phyloP scores from a whole-genome alignment of 805 yeast species.

The Kodamaea hsintzibuensis region DNA sequence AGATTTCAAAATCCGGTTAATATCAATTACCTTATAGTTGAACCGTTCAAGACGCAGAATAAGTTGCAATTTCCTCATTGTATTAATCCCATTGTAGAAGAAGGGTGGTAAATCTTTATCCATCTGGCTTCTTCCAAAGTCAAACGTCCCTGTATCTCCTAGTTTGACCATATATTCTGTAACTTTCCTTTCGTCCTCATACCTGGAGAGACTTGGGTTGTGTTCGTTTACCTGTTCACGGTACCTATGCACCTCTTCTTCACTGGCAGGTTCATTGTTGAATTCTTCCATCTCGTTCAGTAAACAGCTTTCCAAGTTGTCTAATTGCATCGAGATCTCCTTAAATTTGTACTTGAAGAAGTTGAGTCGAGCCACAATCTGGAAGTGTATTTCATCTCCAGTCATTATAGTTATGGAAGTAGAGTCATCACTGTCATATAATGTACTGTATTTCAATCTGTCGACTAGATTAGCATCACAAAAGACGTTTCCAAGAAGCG shows the following conservation, averaged over 20 bases:
- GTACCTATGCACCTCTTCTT: constrained; percentile 6
- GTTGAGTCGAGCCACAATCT: constrained; percentile 7
- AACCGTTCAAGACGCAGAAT: constrained; percentile 11
- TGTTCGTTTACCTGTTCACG: constrained; percentile 6
- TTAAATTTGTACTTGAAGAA: constrained; percentile 15
- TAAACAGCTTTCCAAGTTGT: neutral
- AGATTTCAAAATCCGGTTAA: constrained; percentile 12
- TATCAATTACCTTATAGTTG: constrained; percentile 13
- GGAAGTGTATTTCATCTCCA: constrained; percentile 4
- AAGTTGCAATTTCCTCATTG: constrained; percentile 12
- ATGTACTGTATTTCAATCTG: neutral
- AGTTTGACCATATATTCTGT: constrained; percentile 1
- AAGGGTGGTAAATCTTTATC: constrained; percentile 10
- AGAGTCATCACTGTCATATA: neutral
- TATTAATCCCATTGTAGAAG: constrained; percentile 16
- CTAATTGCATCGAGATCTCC: constrained; percentile 12
- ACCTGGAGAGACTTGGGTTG: constrained; percentile 8
- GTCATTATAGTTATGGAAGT: constrained; percentile 2
- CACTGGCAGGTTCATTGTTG: constrained; percentile 2
- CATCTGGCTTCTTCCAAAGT: neutral
- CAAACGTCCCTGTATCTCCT: neutral
- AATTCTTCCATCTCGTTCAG: neutral
- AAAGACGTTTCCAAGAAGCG: neutral
- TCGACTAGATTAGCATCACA: constrained; percentile 1
- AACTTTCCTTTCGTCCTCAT: constrained; percentile 9